Conservation (phyloP, 176 grass and related monocot genomes). For the Ananas comosus region DNA sequence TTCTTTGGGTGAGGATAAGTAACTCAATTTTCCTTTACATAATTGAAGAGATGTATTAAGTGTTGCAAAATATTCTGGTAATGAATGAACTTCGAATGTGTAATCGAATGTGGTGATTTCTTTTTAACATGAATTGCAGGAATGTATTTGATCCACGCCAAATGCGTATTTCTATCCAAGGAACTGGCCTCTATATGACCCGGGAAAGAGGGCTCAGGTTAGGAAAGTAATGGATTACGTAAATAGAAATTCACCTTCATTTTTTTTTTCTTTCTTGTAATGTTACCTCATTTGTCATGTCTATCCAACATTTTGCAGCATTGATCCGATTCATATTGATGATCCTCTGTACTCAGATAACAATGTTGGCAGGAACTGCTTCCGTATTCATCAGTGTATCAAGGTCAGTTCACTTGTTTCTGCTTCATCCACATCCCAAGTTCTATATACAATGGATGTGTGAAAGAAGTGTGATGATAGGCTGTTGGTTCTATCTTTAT, state of each 20-base stretch:
- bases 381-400: constrained; percentile 97
- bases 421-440: constrained; percentile 2
- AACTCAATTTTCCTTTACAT: constrained; percentile 9
- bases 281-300: neutral
- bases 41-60: neutral
- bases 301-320: constrained; percentile 45
- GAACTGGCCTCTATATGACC: constrained; percentile 92
- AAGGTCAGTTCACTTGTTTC: constrained; percentile 47
- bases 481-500: neutral
- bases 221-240: constrained; percentile 6
- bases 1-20: constrained; percentile 79
- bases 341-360: constrained; percentile 85
- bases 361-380: constrained; percentile 97
- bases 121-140: constrained; percentile 38
- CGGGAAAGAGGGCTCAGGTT: constrained; percentile 92
- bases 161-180: constrained; percentile 98
- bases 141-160: constrained; percentile 96
- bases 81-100: neutral
- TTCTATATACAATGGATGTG: constrained; percentile 9
- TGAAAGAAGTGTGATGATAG: neutral
- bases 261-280: neutral
- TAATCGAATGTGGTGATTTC: constrained; percentile 1
- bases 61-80: neutral
- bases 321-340: constrained; percentile 96
- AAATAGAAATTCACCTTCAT: constrained; percentile 1